Base-by-base conservation (phyloP, 164 flowering plant species). In the Liquidambar formosana region DNA sequence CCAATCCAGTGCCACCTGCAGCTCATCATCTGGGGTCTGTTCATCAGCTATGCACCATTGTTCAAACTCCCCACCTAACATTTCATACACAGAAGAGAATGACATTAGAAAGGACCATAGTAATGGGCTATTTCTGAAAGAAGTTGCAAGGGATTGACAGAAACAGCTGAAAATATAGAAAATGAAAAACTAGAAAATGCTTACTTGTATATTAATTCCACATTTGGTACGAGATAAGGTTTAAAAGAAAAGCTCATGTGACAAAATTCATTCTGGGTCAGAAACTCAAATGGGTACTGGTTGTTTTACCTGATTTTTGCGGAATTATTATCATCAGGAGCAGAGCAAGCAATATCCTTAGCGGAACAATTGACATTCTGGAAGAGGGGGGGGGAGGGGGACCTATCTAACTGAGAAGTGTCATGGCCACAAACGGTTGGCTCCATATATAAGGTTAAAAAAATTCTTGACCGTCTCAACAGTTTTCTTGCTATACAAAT, bases 1-100 rank as follows among this genome's bases (percentile, higher is more conserved):
- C 94, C 96, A 94, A 57, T 85, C 81, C 45, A 89, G 53, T 0
- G 90, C 90, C 23, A 19, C 68, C 74, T 81, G 87, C 78, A 94
- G 74, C 71, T 75, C 83, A 0, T 77, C 84, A 16, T 82, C 88
- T 23, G 90, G 78, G n/a, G 83, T 77, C 76, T 89, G 93, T 71
- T 77, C 89, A 78, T 91, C 92, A 0, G 93, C 96, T 65, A 91
- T 67, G 77, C 97, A 93, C 91, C 94, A 90, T 71, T 88, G 85
- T 73, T 83, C 81, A 26, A 72, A 73, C 74, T 88, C 83, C 63
- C 77, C 96, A 67, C 72, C 92, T 92, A 61, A 11, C 1, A 38
- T 10, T 12, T 53, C 33, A 46, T 41, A 23, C 33, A 41, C 19
- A 65, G 13, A 62, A 10, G 63, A 45, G 19, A 9, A 33, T 10